Evolutionary conservation across 208 protist species (phyloP), one percentile per base, ranked within the genome.

Genomic region (Balamuthia mandrillaris): DNA sequence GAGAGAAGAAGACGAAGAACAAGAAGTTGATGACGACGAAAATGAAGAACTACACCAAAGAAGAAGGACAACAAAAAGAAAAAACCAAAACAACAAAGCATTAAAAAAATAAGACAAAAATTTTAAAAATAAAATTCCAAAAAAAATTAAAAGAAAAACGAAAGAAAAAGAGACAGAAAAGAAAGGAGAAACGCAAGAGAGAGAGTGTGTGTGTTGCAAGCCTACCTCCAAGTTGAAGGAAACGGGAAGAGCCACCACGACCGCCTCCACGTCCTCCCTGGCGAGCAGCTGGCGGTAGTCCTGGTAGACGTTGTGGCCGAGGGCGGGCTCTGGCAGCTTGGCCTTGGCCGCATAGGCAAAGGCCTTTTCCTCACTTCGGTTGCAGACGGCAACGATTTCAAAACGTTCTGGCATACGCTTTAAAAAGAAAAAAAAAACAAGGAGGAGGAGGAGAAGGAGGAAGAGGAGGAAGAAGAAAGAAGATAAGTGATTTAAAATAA

Each of bases 241-340:
- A 1, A 77, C 66, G n/a, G 66, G 66, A 2, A 77, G 66, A 1
- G 66, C 66, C 10, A 3, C 66, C 7, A 77, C n/a, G 10, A 77
- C n/a, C 7, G 66, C 66, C 44, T 77, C 66, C 5, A 77, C 66
- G 29, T 77, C 66, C 6, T 2, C 2, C 44, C 66, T 39, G 42
- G 66, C 66, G 27, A 77, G n/a, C n/a, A 77, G 44, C 21, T 77
- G 44, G 42, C 66, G 66, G 44, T 45, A 77, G 37, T 77, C 66
- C 12, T 2, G 14, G 44, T 27, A 35, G 24, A 77, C 66, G n/a
- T n/a, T n/a, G n/a, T n/a, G n/a, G 66, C 49, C 49, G n/a, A 77
- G 44, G 7, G 14, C 37, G 24, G 31, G 44, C 24, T 6, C 18
- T 0, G 2, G 2, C 24, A 77, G 66, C 24, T 45, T 45, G 5